phyloP scores from a whole-genome alignment of 495 filamentous ascomycete species.

The Penicillium turbatum region DNA sequence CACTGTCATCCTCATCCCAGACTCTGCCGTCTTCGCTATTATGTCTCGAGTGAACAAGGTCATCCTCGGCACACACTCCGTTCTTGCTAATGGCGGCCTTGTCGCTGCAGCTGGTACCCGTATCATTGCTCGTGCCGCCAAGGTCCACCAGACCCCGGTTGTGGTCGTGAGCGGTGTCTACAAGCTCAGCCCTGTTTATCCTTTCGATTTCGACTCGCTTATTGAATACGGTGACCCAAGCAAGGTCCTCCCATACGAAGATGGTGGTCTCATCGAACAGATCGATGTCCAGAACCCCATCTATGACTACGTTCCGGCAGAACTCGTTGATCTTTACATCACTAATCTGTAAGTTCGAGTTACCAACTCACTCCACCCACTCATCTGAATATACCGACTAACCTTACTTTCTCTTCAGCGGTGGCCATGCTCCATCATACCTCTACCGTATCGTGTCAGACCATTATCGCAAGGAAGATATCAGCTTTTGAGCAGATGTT shows the following conservation, averaged over 20 bases:
- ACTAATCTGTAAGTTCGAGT: conserved; percentile 74
- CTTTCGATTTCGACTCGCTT: conserved; percentile 68
- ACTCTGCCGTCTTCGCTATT: conserved; percentile 79
- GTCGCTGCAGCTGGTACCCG: conserved; percentile 74
- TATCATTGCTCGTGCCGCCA: conserved; percentile 76
- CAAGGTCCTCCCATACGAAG: conserved; percentile 65
- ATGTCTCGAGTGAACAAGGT: conserved; percentile 95
- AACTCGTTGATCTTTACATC: conserved; percentile 82
- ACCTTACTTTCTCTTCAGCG: conserved; percentile 42
- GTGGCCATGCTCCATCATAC: conserved; percentile 75
- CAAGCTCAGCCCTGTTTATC: conserved; percentile 84
- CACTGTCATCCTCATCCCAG: conserved; percentile 74
- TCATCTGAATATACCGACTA: conserved; percentile 16
- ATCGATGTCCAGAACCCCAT: conserved; percentile 77
- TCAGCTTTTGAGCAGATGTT: conserved; percentile 48
- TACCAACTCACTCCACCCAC: not conserved
- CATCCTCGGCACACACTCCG: conserved; percentile 77
- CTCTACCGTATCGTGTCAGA: conserved; percentile 77
- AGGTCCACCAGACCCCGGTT: conserved; percentile 72
- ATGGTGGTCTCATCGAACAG: conserved; percentile 68
- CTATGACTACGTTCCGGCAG: conserved; percentile 76
- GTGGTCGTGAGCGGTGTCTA: conserved; percentile 82
- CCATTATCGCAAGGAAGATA: conserved; percentile 81
- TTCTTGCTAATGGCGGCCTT: conserved; percentile 80
- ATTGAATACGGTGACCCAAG: conserved; percentile 79